Conservation (phyloP, 2,329 filamentous ascomycete genomes). For the Apiospora arundinis region DNA sequence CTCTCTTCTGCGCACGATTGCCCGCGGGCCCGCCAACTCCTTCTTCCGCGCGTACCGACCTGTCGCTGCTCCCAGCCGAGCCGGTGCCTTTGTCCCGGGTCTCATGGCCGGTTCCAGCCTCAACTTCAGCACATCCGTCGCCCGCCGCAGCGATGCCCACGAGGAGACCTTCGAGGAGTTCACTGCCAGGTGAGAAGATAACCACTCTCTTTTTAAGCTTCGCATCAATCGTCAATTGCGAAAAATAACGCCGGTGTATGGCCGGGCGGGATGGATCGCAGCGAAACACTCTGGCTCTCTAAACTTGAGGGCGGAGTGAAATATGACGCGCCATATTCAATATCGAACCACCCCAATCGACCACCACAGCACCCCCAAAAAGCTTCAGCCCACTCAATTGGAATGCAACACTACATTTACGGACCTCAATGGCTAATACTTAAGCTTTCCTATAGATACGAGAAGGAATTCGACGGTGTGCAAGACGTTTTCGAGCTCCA, state of each 20-base stretch:
- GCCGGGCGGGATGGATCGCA: slow-evolving; percentile 2
- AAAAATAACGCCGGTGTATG: background rate
- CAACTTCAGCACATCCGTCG: slow-evolving; percentile 68
- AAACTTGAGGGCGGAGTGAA: slow-evolving; percentile 2
- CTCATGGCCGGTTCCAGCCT: slow-evolving; percentile 55
- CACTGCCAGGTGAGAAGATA: slow-evolving; percentile 80
- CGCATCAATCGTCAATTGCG: slow-evolving; percentile 2
- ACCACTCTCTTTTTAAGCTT: slow-evolving; percentile 17
- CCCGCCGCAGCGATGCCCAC: slow-evolving; percentile 64
- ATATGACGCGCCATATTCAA: slow-evolving; percentile 15
- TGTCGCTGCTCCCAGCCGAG: slow-evolving; percentile 58
- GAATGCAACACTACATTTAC: slow-evolving; percentile 11
- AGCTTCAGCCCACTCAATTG: slow-evolving; percentile 36
- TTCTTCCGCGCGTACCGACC: slow-evolving; percentile 70
- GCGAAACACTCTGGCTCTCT: slow-evolving; percentile 6
- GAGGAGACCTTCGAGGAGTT: slow-evolving; percentile 99
- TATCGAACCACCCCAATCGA: slow-evolving; percentile 8
- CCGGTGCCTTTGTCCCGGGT: slow-evolving; percentile 57
- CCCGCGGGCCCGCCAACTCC: slow-evolving; percentile 67
- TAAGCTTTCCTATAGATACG: slow-evolving; percentile 70
- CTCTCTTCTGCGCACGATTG: slow-evolving; percentile 73
- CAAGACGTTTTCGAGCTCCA: slow-evolving; percentile 99
- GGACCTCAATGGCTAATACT: slow-evolving; percentile 47
- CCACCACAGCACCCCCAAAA: slow-evolving; percentile 4
- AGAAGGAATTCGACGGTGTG: slow-evolving; percentile 98